Base-by-base conservation (phyloP, 441 rosid genomes). In the Isatis lusitanica region DNA sequence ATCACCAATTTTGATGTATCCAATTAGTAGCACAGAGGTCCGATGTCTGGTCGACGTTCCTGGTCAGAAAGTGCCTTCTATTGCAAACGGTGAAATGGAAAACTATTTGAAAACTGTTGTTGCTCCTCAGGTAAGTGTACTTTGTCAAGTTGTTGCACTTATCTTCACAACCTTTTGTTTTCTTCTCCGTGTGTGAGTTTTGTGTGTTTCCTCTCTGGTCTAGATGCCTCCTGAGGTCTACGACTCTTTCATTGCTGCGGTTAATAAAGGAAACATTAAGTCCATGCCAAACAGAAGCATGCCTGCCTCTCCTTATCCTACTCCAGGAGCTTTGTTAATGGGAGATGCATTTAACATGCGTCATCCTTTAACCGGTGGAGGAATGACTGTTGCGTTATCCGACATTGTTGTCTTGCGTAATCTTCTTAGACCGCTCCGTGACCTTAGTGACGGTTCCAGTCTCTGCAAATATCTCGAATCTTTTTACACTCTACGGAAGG, bases 301-400 rank as follows among this genome's bases (percentile, higher is more conserved):
- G 97, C 97, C 97, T 1, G 98, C 98, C 50, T 75, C 80, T 74
- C 96, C 97, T 11, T 67, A 83, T 68, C 97, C 95, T 1, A 94
- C 94, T n/a, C 94, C 97, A 2, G 98, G 97, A 42, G 97, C 97
- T 40, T 80, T 90, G 59, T 66, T 92, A 56, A 84, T 94, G 97
- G 98, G 98, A 21, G 97, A 94, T 70, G 96, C 98, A 64, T 90
- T 94, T 68, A 94, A 94, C 88, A 94, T 94, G 98, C 97, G 98
- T 11, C 98, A 90, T 82, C 98, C 98, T 24, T 74, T 91, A 66
- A 94, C 98, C 0, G 97, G 98, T 38, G 98, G 98, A 70, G 98
- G 97, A 78, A 94, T 92, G 98, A 94, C 98, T 0, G 97, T 94
- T 18, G 97, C 97, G 64, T 80, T 92, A 52, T 84, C 97, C 9